Base-by-base conservation (phyloP, 805 yeast species). In the Candida ponderosae region DNA sequence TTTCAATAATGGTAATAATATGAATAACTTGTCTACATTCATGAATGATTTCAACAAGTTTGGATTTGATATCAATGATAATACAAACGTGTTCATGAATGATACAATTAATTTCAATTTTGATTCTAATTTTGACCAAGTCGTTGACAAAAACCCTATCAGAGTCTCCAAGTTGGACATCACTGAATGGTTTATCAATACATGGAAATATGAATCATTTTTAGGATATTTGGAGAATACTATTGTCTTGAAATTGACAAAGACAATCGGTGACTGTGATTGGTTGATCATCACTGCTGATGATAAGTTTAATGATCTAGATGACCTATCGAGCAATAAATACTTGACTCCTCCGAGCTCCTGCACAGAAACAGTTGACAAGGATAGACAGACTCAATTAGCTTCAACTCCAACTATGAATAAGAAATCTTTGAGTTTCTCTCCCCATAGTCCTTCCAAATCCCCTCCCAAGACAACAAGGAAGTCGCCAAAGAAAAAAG, bases 151-250 rank as follows among this genome's bases (percentile, higher is more conserved):
- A 15, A 24, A 46, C n/a, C 57, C 59, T 6, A 59, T 59, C 7
- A 51, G 62, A 35, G 53, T 62, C 13, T 62, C 65, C 3, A 62
- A 62, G 41, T 39, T 59, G 28, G 58, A 53, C n/a, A 50, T 61
- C 29, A 58, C 60, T 19, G 63, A 61, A 36, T 62, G 66, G 65
- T 60, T 62, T 32, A 58, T 62, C 33, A 59, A 60, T 31, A 56
- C 65, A 18, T 63, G 67, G 68, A 61, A 62, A 40, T 56, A 59
- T 32, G 68, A 62, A 40, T 58, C 63, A 14, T 60, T 59, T 36
- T 48, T 59, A 40, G 61, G 61, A 6, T 54, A 51, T 21, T 47
- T 62, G 32, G 56, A 56, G 17, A 58, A 57, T 37, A 60, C 65
- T 4, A 51, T 61, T 35, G 54, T 62, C 14, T 41, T 62, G 37